Conservation (phyloP, 129 eudicot genomes). For the Daucus carota region DNA sequence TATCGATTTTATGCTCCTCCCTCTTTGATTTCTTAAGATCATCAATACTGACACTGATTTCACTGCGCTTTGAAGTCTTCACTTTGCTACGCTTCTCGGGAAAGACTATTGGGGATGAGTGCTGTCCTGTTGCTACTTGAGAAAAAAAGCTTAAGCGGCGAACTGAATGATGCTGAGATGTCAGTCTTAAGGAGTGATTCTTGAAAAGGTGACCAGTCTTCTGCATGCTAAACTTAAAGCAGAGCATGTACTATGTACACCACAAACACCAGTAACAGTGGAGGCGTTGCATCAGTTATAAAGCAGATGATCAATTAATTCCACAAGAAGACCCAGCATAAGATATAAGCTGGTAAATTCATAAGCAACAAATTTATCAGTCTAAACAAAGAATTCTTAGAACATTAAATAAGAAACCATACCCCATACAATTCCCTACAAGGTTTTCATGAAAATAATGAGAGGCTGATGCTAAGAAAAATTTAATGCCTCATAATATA, state of each 20-base stretch:
- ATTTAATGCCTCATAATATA: neutral
- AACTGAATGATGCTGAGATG: constrained; percentile 76
- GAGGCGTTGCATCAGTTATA: constrained; percentile 23
- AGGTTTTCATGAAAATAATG: neutral
- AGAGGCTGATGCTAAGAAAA: neutral
- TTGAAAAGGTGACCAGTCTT: constrained; percentile 63
- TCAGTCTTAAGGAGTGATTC: constrained; percentile 59
- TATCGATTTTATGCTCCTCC: constrained; percentile 85
- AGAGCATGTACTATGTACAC: constrained; percentile 13
- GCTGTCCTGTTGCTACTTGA: constrained; percentile 78
- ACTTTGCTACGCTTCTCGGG: constrained; percentile 86
- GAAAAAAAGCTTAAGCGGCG: constrained; percentile 80
- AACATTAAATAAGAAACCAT: neutral
- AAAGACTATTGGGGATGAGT: constrained; percentile 81
- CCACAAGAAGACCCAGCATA: constrained; percentile 27
- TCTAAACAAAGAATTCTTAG: neutral
- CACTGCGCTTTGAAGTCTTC: constrained; percentile 40
- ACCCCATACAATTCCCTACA: constrained; percentile 1
- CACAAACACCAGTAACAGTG: constrained; percentile 21
- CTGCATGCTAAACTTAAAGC: constrained; percentile 52
- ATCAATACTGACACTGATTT: constrained; percentile 35
- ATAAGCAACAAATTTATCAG: neutral
- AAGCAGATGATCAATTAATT: constrained; percentile 16
- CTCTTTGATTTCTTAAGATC: constrained; percentile 50
- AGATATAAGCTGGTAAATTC: constrained; percentile 20